phyloP scores from a whole-genome alignment of 2,329 filamentous ascomycete genomes.

The Sporothrix globosa region DNA sequence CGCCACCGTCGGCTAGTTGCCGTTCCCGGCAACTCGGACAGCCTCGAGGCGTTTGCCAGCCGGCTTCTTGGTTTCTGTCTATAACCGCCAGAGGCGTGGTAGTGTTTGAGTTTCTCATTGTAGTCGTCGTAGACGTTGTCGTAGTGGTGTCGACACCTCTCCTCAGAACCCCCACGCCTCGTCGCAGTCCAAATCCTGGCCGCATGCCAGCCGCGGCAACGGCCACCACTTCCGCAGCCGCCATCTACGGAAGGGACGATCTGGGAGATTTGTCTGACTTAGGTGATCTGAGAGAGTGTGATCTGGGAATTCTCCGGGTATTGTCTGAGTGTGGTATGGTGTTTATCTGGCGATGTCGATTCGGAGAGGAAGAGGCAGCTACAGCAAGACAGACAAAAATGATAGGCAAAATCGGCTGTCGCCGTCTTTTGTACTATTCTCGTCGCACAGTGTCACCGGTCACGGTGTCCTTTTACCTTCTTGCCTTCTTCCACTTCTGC shows the following conservation, averaged over 20 bases:
- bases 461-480: background rate
- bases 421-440: slow-evolving; percentile 20
- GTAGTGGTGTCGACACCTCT: background rate
- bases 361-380: background rate
- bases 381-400: background rate
- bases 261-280: no score
- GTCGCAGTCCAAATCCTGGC: slow-evolving; percentile 25
- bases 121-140: background rate
- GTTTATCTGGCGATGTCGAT: background rate
- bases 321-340: no score
- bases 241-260: slow-evolving; percentile 16
- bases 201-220: slow-evolving; percentile 31
- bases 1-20: slow-evolving; percentile 18
- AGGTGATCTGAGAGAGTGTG: no score
- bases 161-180: slow-evolving; percentile 21
- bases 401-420: background rate
- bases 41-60: slow-evolving; percentile 23
- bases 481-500: slow-evolving; percentile 3
- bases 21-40: slow-evolving; percentile 28
- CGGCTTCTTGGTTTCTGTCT: background rate
- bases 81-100: background rate
- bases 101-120: no score
- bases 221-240: slow-evolving; percentile 20
- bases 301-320: no score
- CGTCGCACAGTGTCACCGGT: background rate